Conservation (phyloP, 305 asterid genomes). For the Solanum hybrid region DNA sequence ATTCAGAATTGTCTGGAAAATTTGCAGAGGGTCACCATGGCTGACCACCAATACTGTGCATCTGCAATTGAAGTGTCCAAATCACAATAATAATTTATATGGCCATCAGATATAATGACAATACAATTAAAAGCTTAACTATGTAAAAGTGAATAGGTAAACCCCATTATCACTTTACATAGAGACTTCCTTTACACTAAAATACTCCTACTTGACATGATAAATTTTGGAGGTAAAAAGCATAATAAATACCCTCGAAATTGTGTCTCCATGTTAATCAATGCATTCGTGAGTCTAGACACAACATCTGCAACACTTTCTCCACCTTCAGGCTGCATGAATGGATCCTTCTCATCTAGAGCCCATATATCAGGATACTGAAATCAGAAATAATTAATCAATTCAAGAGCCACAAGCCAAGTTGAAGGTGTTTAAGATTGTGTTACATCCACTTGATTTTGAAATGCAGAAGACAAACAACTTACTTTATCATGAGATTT, state of each 20-base stretch:
- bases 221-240: neutral
- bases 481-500: conserved; percentile 78
- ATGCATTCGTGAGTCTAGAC: conserved; percentile 63
- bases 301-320: conserved; percentile 95
- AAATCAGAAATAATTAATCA: conserved; percentile 11
- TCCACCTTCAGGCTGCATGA: conserved; percentile 84
- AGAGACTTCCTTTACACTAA: neutral
- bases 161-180: neutral
- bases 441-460: neutral
- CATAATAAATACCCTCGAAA: conserved; percentile 44
- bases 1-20: conserved; percentile 61
- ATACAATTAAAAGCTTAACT: neutral
- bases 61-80: conserved; percentile 23
- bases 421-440: neutral
- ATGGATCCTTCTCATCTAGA: conserved; percentile 84
- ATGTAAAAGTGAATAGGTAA: neutral
- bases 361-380: conserved; percentile 88
- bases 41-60: conserved; percentile 70
- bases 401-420: neutral
- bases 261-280: conserved; percentile 50
- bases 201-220: neutral
- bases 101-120: neutral
- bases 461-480: neutral
- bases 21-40: conserved; percentile 97
- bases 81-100: neutral